Conservation (phyloP, 306 rosid species). For the Quercus ilex region DNA sequence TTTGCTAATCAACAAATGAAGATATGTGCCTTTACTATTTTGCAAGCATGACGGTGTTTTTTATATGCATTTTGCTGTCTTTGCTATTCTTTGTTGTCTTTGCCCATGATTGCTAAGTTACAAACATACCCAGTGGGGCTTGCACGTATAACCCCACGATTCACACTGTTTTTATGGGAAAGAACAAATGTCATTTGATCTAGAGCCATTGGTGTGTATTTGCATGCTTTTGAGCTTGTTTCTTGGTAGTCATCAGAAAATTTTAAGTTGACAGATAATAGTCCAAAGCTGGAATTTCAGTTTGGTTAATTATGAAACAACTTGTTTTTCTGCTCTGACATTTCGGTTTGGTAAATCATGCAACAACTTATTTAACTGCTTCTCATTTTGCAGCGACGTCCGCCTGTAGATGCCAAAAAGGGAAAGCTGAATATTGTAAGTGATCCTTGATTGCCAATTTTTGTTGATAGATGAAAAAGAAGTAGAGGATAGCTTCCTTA, state of each 20-base stretch:
- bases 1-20: not conserved
- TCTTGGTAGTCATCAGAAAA: not conserved
- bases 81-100: not conserved
- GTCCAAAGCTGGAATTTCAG: not conserved
- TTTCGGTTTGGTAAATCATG: conserved; percentile 7
- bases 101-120: not conserved
- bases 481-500: not conserved
- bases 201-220: not conserved
- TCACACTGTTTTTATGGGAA: not conserved
- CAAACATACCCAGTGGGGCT: not conserved
- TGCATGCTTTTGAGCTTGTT: not conserved
- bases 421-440: conserved; percentile 89
- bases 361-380: conserved; percentile 21
- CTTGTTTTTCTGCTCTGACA: conserved; percentile 16
- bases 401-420: conserved; percentile 70
- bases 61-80: not conserved
- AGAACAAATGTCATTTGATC: not conserved
- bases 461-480: not conserved
- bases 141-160: not conserved
- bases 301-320: conserved; percentile 14
- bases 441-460: conserved; percentile 17
- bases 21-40: not conserved
- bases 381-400: conserved; percentile 84
- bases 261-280: not conserved
- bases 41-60: not conserved